Conservation (phyloP, 345 rosid genomes). For the Hirschfeldia incana region DNA sequence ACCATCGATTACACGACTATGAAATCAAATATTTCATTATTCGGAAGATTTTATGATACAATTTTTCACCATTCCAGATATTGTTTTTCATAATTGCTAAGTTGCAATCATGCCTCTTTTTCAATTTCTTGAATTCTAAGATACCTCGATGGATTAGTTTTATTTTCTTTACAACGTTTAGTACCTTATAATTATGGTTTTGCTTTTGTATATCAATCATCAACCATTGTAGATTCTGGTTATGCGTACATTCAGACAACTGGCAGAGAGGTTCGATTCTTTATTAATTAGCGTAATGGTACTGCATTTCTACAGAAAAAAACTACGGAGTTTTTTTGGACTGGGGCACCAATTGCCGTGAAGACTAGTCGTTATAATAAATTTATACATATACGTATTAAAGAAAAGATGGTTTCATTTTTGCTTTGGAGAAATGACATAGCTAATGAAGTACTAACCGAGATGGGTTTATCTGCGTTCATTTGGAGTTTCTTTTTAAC, state of each 20-base stretch:
- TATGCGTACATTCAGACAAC: background rate
- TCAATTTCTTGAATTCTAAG: slow-evolving; percentile 38
- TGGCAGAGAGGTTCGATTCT: too few relatives aligned
- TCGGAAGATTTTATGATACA: background rate
- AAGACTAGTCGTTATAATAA: too few relatives aligned
- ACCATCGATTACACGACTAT: slow-evolving; percentile 24
- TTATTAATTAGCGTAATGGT: too few relatives aligned
- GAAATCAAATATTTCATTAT: slow-evolving; percentile 13
- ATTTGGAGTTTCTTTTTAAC: background rate
- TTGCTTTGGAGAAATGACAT: too few relatives aligned
- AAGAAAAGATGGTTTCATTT: too few relatives aligned
- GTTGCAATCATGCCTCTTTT: slow-evolving; percentile 34
- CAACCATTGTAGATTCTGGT: background rate
- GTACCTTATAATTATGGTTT: background rate
- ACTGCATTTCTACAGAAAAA: too few relatives aligned
- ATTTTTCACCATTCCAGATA: background rate
- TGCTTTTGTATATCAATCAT: slow-evolving; percentile 4
- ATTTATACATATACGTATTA: too few relatives aligned
- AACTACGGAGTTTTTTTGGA: too few relatives aligned
- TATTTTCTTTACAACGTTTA: slow-evolving; percentile 15
- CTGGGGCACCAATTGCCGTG: too few relatives aligned
- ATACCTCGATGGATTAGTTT: slow-evolving; percentile 31
- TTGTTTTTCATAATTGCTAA: slow-evolving; percentile 28
- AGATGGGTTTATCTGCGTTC: background rate
- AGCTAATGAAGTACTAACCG: too few relatives aligned